A percentile compares a stretch with the other conserved stretches of the same genome.
phyloP scores from a whole-genome alignment of 768 basidiomycete species.

The Tricholoma saponaceum region DNA sequence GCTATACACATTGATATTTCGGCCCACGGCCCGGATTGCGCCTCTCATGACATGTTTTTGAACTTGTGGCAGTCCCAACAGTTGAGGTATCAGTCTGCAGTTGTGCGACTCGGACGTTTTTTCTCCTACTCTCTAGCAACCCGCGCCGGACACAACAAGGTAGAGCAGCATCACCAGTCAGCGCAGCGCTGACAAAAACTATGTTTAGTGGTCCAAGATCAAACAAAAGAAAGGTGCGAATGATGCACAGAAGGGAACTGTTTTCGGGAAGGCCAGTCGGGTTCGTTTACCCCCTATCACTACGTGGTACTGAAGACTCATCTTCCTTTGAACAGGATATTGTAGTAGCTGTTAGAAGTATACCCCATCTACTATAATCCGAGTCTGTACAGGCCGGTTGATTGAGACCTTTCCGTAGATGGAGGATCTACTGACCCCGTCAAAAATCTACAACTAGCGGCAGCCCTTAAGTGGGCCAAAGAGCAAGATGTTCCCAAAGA shows the following conservation, averaged over 20 bases:
- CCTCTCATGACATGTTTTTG: no score
- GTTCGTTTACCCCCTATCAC: constrained; percentile 32
- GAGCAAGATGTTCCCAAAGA: constrained; percentile 62
- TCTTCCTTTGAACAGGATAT: constrained; percentile 46
- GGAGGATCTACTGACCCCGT: constrained; percentile 55
- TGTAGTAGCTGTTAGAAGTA: constrained; percentile 55
- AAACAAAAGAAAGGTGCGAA: constrained; percentile 65
- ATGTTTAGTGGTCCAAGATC: constrained; percentile 69
- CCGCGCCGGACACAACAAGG: constrained; percentile 42
- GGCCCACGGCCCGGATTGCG: no score
- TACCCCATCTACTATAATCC: constrained; percentile 11
- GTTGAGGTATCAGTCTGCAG: constrained; percentile 5
- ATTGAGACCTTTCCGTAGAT: constrained; percentile 26
- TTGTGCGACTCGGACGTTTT: constrained; percentile 15
- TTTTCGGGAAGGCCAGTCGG: constrained; percentile 52
- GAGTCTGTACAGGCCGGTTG: background rate
- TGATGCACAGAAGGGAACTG: constrained; percentile 53
- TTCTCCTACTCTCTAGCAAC: constrained; percentile 14
- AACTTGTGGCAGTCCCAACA: no score
- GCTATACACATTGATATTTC: no score
- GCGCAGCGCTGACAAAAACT: background rate
- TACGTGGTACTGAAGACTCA: background rate
- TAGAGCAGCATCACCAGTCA: constrained; percentile 5
- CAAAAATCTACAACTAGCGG: constrained; percentile 49
- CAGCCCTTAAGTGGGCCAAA: constrained; percentile 52